Conservation (phyloP, 2,329 filamentous ascomycete species). For the Exserohilum turcica region DNA sequence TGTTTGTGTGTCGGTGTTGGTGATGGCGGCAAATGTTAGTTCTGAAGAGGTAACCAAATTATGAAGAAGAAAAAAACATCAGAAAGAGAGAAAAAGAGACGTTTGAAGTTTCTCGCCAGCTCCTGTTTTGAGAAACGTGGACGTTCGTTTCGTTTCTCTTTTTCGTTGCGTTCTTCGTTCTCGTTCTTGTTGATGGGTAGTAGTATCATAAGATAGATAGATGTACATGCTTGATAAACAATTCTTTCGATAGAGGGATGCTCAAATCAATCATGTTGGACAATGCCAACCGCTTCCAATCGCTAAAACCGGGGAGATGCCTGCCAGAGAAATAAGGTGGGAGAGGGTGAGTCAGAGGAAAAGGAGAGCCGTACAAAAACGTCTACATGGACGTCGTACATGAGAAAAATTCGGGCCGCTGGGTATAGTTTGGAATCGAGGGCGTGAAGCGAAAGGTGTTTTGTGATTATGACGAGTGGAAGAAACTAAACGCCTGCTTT, state of each 20-base stretch:
- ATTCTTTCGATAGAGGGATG: not conserved
- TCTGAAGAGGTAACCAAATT: too few relatives aligned
- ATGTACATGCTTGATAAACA: not conserved
- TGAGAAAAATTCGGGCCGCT: not conserved
- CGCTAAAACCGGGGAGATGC: constrained; percentile 6
- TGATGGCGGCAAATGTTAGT: too few relatives aligned
- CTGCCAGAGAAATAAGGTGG: constrained; percentile 9
- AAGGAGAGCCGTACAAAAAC: not conserved
- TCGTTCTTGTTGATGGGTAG: not conserved
- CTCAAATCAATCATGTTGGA: not conserved
- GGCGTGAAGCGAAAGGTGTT: constrained; percentile 6
- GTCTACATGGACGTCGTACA: constrained; percentile 12
- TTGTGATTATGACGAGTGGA: not conserved
- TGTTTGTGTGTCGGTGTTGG: too few relatives aligned
- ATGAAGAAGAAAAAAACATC: too few relatives aligned
- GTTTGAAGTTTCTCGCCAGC: not conserved
- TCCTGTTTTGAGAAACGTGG: too few relatives aligned
- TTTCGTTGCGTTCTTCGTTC: not conserved
- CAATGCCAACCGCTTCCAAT: not conserved
- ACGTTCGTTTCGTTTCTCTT: not conserved
- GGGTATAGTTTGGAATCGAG: constrained; percentile 5
- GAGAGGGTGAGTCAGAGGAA: too few relatives aligned
- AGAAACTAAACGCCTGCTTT: constrained; percentile 23
- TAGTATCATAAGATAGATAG: not conserved
- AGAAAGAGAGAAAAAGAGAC: not conserved